A percentile compares a stretch with the other conserved stretches of the same genome.
Conservation (phyloP, 345 rosid genomes). For the Capsella bursapastoris region DNA sequence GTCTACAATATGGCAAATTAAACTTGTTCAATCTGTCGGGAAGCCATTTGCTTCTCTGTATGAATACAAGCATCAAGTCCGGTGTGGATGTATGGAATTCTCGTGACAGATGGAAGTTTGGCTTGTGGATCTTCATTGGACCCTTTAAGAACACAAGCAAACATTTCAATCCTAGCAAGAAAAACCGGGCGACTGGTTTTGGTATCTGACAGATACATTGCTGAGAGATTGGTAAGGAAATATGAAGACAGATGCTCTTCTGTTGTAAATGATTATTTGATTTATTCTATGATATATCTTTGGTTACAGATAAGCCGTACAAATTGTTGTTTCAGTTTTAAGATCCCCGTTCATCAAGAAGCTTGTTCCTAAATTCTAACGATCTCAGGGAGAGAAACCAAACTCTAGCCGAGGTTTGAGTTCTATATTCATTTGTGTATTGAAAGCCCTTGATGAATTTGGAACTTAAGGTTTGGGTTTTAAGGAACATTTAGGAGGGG, state of each 20-base stretch:
- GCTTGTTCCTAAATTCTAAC: too few species aligned
- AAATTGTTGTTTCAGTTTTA: too few species aligned
- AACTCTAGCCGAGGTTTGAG: too few species aligned
- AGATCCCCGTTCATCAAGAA: too few species aligned
- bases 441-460: too few species aligned
- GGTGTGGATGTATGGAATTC: slow-evolving; percentile 3
- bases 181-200: not conserved
- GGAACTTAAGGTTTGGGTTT: too few species aligned
- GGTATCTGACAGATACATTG: not conserved
- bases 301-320: not conserved
- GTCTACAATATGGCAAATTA: slow-evolving; percentile 24
- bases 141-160: slow-evolving; percentile 12
- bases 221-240: slow-evolving; percentile 23
- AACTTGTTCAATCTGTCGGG: slow-evolving; percentile 13
- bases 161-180: not conserved
- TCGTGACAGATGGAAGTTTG: slow-evolving; percentile 10
- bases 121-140: slow-evolving; percentile 13
- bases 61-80: slow-evolving; percentile 7
- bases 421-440: too few species aligned
- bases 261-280: slow-evolving; percentile 21
- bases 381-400: too few species aligned
- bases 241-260: slow-evolving; percentile 16
- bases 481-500: too few species aligned
- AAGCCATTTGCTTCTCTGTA: slow-evolving; percentile 8
- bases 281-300: not conserved